phyloP scores from a whole-genome alignment of 345 rosid species.

The Brassica cretica region DNA sequence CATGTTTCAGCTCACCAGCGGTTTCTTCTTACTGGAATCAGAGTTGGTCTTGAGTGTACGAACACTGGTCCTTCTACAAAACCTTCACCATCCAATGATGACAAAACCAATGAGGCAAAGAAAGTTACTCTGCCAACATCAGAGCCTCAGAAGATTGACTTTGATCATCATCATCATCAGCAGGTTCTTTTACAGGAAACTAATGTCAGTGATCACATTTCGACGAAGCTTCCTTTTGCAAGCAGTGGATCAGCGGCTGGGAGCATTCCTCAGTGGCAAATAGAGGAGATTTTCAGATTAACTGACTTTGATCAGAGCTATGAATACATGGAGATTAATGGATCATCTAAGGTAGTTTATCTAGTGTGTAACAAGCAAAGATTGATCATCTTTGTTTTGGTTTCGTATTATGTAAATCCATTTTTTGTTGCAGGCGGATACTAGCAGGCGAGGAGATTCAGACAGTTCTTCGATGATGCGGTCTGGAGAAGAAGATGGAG shows the following conservation, averaged over 20 bases:
- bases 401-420: background rate
- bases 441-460: conserved; percentile 69
- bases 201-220: conserved; percentile 38
- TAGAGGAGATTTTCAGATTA: conserved; percentile 72
- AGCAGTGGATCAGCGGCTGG: conserved; percentile 66
- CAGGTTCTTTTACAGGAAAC: conserved; percentile 37
- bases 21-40: conserved; percentile 91
- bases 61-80: conserved; percentile 53
- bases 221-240: conserved; percentile 48
- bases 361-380: background rate
- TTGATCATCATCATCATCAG: conserved; percentile 40
- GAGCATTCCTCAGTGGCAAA: conserved; percentile 72
- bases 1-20: conserved; percentile 86
- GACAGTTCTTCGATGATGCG: conserved; percentile 65
- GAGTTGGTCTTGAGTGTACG: conserved; percentile 75
- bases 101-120: conserved; percentile 48
- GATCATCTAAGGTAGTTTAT: conserved; percentile 72
- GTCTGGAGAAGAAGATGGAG: conserved; percentile 61
- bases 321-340: conserved; percentile 60
- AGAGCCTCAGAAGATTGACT: conserved; percentile 40
- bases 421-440: conserved; percentile 58
- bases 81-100: conserved; percentile 55
- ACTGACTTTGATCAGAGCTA: conserved; percentile 62
- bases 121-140: conserved; percentile 36
- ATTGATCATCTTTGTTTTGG: background rate